Conservation (phyloP, 2,329 filamentous ascomycete species). For the Sclerotinia subarctica region DNA sequence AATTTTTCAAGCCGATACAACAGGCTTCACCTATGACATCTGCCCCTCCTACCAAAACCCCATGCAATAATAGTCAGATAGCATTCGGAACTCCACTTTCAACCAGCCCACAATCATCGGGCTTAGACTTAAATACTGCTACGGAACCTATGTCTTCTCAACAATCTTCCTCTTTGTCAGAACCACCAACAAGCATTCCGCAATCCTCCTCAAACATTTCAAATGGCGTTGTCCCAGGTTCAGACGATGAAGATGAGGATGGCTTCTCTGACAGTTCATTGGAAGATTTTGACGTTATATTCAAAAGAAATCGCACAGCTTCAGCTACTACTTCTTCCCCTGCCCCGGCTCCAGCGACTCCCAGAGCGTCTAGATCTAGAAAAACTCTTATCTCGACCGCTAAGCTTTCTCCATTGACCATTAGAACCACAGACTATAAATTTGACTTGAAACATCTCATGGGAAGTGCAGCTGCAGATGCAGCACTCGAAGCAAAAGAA, state of each 20-base stretch:
- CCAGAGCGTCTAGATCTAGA: slow-evolving; percentile 22
- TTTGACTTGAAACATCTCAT: slow-evolving; percentile 63
- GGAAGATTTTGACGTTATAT: slow-evolving; percentile 47
- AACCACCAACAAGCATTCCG: not conserved
- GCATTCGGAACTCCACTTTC: not conserved
- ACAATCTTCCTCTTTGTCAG: slow-evolving; percentile 1
- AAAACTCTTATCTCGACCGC: slow-evolving; percentile 24
- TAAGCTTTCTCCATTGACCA: slow-evolving; percentile 50
- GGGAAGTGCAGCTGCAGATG: slow-evolving; percentile 56
- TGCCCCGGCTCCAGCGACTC: slow-evolving; percentile 19
- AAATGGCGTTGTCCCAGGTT: slow-evolving; percentile 56
- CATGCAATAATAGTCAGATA: not conserved
- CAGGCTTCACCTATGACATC: slow-evolving; percentile 2
- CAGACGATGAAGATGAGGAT: slow-evolving; percentile 62
- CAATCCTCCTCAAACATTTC: slow-evolving; percentile 10
- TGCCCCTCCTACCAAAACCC: not conserved
- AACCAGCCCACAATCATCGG: not conserved
- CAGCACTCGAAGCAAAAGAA: slow-evolving; percentile 56
- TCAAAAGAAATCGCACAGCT: slow-evolving; percentile 21
- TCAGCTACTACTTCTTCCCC: slow-evolving; percentile 21
- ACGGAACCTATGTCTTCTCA: slow-evolving; percentile 4
- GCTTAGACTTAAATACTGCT: not conserved
- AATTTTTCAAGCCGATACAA: slow-evolving; percentile 15
- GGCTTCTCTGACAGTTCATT: slow-evolving; percentile 49
- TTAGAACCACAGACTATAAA: slow-evolving; percentile 51